Evolutionary conservation across 1,139 yeast species (phyloP), one percentile per base, ranked within the genome.

Genomic region (Pneumocystis sp.): DNA sequence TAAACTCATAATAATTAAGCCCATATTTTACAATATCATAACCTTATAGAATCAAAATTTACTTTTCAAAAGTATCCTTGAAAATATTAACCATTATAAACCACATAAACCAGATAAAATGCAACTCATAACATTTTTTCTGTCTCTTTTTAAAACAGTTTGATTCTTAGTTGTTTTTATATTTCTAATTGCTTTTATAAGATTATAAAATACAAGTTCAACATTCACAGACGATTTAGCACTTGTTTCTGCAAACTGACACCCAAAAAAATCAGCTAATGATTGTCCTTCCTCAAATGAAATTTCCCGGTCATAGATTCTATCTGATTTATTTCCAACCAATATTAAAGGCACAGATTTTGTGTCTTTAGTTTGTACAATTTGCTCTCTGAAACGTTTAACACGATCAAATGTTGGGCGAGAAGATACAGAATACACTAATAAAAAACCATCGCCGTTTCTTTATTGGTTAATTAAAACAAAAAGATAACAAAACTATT

Each of bases 201-300:
- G 86, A 71, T 88, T 95, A 69, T 88, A 80, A 73, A 93, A 93
- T 1, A 96, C 96, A 71, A 87, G 93, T 72, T 87, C 95, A 63
- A 91, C 95, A 73, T 93, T 91, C 66, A 90, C 85, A 74, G 89
- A 87, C 71, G 87, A 83, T 82, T 90, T 87, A 59, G 98, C 97
- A 70, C 95, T 86, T 5, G 97, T 89, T 77, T 93, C 97, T 75
- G 89, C 66, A 63, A 65, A 69, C 12, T 86, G 74, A 73, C 85
- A 82, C 15, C 95, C 95, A 90, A 96, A 88, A 65, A 83, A 83
- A 70, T 86, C 86, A 63, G 96, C 91, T 34, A 90, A 85, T 68
- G 82, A 82, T 67, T 87, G 85, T 62, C 96, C 96, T 71, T 89
- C 96, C 69, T 85, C 90, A 65, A 85, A 84, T 67, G 85, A 80